These are phyloP conservation scores for Plasmodium berghei DNA, from an alignment of 169 alveolate genomes.

Conservation along the genomic window DNA sequence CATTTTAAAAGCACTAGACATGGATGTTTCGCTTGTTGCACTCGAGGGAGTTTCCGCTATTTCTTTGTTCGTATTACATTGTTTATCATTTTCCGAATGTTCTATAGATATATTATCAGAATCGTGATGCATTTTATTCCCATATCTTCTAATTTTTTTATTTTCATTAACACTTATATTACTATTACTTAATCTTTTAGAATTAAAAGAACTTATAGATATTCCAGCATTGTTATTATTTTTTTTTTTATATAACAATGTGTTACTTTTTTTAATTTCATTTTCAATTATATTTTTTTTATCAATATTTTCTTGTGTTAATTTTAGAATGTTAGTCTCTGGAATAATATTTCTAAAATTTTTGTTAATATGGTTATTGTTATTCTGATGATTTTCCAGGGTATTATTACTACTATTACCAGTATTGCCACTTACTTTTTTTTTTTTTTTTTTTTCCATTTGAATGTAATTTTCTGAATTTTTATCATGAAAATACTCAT, in stretches of 20 bases:
- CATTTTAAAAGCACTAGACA: constrained; percentile 75
- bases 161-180: constrained; percentile 55
- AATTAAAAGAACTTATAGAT: constrained; percentile 51
- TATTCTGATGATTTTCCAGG: no score
- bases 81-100: constrained; percentile 50
- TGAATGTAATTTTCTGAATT: constrained; percentile 10
- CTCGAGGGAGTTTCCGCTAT: constrained; percentile 64
- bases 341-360: constrained; percentile 11
- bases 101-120: constrained; percentile 50
- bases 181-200: constrained; percentile 65
- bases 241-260: constrained; percentile 20
- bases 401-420: constrained; percentile 8
- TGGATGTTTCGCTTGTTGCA: constrained; percentile 71
- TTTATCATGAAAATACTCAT: constrained; percentile 38
- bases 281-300: constrained; percentile 51
- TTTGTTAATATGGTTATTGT: constrained; percentile 14
- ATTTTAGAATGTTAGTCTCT: constrained; percentile 35
- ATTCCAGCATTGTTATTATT: constrained; percentile 16
- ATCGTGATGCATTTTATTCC: constrained; percentile 40
- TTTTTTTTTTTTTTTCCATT: constrained; percentile 30
- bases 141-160: constrained; percentile 65
- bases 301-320: constrained; percentile 64
- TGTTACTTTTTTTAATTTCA: constrained; percentile 14
- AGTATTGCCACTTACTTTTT: background rate
- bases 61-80: constrained; percentile 23